These are phyloP conservation scores for Dictyostelium intermedium DNA, from an alignment of 78 protist genomes.

Conservation along the genomic window DNA sequence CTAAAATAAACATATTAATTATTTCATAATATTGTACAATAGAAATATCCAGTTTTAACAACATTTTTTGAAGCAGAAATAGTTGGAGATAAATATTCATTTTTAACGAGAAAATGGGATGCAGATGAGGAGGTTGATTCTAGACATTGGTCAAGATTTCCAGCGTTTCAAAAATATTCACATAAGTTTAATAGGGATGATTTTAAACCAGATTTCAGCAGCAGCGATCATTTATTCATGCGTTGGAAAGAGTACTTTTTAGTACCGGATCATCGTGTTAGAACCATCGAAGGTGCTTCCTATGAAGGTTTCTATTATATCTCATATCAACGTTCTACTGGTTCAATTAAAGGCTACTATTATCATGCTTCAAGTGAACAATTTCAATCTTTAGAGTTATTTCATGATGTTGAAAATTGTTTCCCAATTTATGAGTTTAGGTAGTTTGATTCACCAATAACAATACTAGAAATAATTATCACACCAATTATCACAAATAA, in stretches of 20 bases:
- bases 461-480: too few species aligned
- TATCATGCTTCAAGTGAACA: slow-evolving; percentile 69
- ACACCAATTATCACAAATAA: too few species aligned
- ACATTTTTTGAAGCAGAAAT: slow-evolving; percentile 88
- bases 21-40: background rate
- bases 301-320: slow-evolving; percentile 87
- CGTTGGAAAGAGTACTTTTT: slow-evolving; percentile 88
- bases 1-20: too few species aligned
- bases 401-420: slow-evolving; percentile 9
- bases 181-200: slow-evolving; percentile 28
- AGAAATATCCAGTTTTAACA: slow-evolving; percentile 81
- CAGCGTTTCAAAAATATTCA: slow-evolving; percentile 31
- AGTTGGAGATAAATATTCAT: slow-evolving; percentile 75
- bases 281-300: slow-evolving; percentile 82
- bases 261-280: slow-evolving; percentile 85
- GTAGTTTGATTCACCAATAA: background rate
- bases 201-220: slow-evolving; percentile 42
- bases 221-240: slow-evolving; percentile 75
- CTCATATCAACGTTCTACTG: slow-evolving; percentile 78
- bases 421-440: slow-evolving; percentile 54
- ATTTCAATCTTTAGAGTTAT: slow-evolving; percentile 51
- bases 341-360: slow-evolving; percentile 75
- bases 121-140: slow-evolving; percentile 79
- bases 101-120: slow-evolving; percentile 84
- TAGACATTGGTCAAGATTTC: slow-evolving; percentile 78